These are phyloP conservation scores for Naematelia encephala DNA, from an alignment of 768 basidiomycete genomes.

Conservation along the genomic window DNA sequence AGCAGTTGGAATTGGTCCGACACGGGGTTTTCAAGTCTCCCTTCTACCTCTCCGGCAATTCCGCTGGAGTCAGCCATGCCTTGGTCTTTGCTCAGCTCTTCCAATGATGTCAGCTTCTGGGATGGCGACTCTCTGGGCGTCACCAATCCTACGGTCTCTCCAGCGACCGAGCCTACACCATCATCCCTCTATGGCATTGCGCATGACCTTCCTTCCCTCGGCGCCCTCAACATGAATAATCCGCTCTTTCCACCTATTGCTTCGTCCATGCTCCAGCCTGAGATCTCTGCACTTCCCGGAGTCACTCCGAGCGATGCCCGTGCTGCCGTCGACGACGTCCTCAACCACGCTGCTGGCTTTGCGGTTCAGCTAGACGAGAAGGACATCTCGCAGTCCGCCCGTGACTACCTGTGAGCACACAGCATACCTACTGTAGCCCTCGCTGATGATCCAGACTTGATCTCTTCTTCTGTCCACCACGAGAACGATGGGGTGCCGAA, in stretches of 20 bases:
- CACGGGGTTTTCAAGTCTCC: background rate
- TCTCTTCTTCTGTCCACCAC: constrained; percentile 26
- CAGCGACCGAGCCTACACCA: background rate
- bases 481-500: constrained; percentile 20
- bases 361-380: constrained; percentile 10
- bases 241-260: background rate
- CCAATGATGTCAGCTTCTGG: constrained; percentile 8
- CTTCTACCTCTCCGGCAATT: background rate
- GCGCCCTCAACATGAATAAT: background rate
- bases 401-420: constrained; percentile 33
- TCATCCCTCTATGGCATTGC: background rate
- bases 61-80: constrained; percentile 7
- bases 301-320: background rate
- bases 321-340: constrained; percentile 8
- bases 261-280: background rate
- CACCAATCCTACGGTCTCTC: background rate
- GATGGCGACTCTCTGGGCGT: background rate
- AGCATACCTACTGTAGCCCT: background rate
- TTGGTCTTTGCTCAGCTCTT: constrained; percentile 15
- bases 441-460: constrained; percentile 17
- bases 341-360: background rate
- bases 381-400: constrained; percentile 22
- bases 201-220: constrained; percentile 3
- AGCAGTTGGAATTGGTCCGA: constrained; percentile 13
- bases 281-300: background rate